Base-by-base conservation (phyloP, 352 stramenopile genomes). In the Halophytophthora batemanensis region DNA sequence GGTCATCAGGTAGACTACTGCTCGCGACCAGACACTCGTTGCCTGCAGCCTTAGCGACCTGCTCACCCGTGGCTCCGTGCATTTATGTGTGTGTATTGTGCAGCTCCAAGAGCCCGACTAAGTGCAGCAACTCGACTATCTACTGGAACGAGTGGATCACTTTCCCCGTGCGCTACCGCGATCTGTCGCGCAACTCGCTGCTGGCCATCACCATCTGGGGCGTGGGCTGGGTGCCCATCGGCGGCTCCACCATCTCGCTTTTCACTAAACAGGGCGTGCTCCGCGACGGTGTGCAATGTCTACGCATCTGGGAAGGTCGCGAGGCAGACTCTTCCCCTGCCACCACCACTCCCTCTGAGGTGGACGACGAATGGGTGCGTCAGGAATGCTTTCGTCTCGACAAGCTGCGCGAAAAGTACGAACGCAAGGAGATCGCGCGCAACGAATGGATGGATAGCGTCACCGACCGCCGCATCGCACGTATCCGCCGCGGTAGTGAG, bases 361-460 rank as follows among this genome's bases (percentile, higher is more conserved):
- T 90, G 15, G 64, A 87, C 47, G 79, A 88, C 44, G 77, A 90
- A 38, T 92, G 79, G 78, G 53, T 74, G 13, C 56, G 68, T 13
- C 78, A 90, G 38, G 74, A 96, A 47, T 85, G 74, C 29, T 94
- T 90, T 28, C 79, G 82, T 21, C 71, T 95, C 28, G 82, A 93
- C 64, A 95, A 96, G 55, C 77, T 89, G 2, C 75, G 82, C 10
- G 88, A 97, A 53, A 88, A 86, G 59, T 96, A 95, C 64, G 86
- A 93, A 31, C 85, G 86, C 47, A 91, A 91, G 29, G 79, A 95
- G 40, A 91, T 96, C 42, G 56, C 74, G 21, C 73, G 76, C 17
- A 90, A 93, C 57, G 84, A 96, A 55, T 98, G 89, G 90, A 93
- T 98, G 67, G 90, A 98, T 53, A 85, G 80, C 46, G 80, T 95